A percentile compares a stretch with the other conserved stretches of the same genome.
Evolutionary conservation across 495 filamentous ascomycete species (phyloP).

Genomic region (Penicillium tannophilum): DNA sequence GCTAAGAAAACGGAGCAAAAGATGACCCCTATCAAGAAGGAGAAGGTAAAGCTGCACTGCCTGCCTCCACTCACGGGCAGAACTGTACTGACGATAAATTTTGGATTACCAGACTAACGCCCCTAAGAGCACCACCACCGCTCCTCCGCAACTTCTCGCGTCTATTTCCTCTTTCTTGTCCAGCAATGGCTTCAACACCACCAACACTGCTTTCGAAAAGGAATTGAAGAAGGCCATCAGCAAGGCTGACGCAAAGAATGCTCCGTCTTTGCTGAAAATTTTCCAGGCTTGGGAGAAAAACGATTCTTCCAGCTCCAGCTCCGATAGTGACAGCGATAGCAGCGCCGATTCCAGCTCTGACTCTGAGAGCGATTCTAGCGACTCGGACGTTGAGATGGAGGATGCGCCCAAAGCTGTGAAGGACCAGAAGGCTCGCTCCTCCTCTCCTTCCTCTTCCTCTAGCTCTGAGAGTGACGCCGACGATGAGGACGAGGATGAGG

Average conservation of each 20-base stretch:
- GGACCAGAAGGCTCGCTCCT: slow-evolving; percentile 30
- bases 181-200: slow-evolving; percentile 61
- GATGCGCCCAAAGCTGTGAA: slow-evolving; percentile 44
- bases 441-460: slow-evolving; percentile 51
- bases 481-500: slow-evolving; percentile 55
- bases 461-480: slow-evolving; percentile 65
- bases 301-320: slow-evolving; percentile 19
- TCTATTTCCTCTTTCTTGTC: slow-evolving; percentile 68
- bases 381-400: slow-evolving; percentile 61
- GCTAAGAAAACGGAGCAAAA: slow-evolving; percentile 34
- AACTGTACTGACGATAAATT: slow-evolving; percentile 14
- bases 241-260: slow-evolving; percentile 37
- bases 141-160: slow-evolving; percentile 59
- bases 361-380: slow-evolving; percentile 38
- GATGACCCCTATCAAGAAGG: slow-evolving; percentile 41
- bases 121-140: slow-evolving; percentile 22
- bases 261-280: slow-evolving; percentile 49
- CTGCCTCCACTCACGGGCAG: not conserved
- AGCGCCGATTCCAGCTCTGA: slow-evolving; percentile 11
- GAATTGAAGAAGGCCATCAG: slow-evolving; percentile 42
- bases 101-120: slow-evolving; percentile 18
- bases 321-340: slow-evolving; percentile 16
- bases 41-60: slow-evolving; percentile 35
- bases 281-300: slow-evolving; percentile 51
- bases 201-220: slow-evolving; percentile 60